Evolutionary conservation across 768 basidiomycete genomes (phyloP), one percentile per base, ranked within the genome.

Genomic region (Serpula lacrymans): DNA sequence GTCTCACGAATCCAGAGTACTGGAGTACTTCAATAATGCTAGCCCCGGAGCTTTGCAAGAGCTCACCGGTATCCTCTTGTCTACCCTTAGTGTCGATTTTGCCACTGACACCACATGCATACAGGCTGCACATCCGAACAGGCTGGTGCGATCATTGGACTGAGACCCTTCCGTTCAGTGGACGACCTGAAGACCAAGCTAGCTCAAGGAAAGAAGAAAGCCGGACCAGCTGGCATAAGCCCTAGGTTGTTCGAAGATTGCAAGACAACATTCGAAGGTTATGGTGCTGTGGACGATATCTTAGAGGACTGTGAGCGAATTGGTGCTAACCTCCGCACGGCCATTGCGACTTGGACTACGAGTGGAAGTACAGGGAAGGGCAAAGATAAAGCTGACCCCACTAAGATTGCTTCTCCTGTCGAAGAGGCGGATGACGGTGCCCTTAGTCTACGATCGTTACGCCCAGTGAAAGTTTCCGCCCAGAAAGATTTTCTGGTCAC

Each of bases 201-300:
- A 7, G 76, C 80, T 23, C 84, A 88, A 60, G 85, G 82, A n/a
- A 88, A 82, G 69, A 94, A 89, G 69, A 93, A 90, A 55, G 78
- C 81, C 3, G 82, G 83, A 7, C 80, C 84, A 7, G 74, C 69
- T 4, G 94, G 95, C 16, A 82, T 99, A 53, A 93, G 91, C 46
- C 75, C 88, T 45, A 80, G 86, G 42, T 73, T 98, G 60, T 90
- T 98, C 58, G 91, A 95, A 54, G 91, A 94, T 49, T 93, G 88
- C 59, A 78, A 79, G 40, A 73, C 79, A 28, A 87, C 96, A 51
- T 84, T 97, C 56, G 67, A 76, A 41, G 89, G 87, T 6, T 97
- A 95, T 54, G 80, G 81, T 9, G 78, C 83, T 26, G 93, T 98
- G 41, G 96, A 99, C 60, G 78, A 71, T 46, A 83, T 97, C 48